Percentiles rank a stretch among this genome's conserved stretches.
Conservation (phyloP, 2,329 filamentous ascomycete genomes). For the Fusarium guadeloupense region DNA sequence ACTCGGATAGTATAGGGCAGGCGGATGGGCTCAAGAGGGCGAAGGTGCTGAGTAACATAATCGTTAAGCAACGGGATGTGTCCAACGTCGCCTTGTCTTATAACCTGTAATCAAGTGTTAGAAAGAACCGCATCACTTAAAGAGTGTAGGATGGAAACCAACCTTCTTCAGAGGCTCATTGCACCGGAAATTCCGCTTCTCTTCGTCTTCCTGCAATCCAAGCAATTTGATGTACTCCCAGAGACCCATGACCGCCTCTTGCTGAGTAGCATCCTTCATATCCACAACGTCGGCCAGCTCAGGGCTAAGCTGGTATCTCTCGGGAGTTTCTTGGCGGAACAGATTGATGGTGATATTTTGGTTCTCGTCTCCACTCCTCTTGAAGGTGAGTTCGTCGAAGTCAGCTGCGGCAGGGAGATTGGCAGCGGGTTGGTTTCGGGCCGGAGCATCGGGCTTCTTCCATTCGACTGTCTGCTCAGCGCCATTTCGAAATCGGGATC, state of each 20-base stretch:
- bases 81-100: slow-evolving; percentile 77
- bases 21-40: slow-evolving; percentile 80
- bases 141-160: slow-evolving; percentile 43
- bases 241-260: slow-evolving; percentile 87
- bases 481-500: slow-evolving; percentile 64
- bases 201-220: slow-evolving; percentile 91
- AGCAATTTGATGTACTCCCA: slow-evolving; percentile 94
- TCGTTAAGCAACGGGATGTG: slow-evolving; percentile 88
- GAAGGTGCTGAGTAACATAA: slow-evolving; percentile 80
- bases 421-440: slow-evolving; percentile 56
- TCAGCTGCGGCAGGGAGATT: slow-evolving; percentile 69
- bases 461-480: slow-evolving; percentile 76
- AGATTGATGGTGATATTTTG: slow-evolving; percentile 91
- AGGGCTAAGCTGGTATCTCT: slow-evolving; percentile 82
- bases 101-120: slow-evolving; percentile 63
- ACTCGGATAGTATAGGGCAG: slow-evolving; percentile 94
- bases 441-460: slow-evolving; percentile 77
- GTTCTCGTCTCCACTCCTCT: slow-evolving; percentile 91
- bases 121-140: slow-evolving; percentile 31
- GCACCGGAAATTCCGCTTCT: slow-evolving; percentile 91
- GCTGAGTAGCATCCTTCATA: slow-evolving; percentile 84
- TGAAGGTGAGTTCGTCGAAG: slow-evolving; percentile 92
- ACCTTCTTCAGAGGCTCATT: slow-evolving; percentile 84
- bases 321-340: slow-evolving; percentile 82
- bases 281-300: slow-evolving; percentile 86